A percentile compares a stretch with the other conserved stretches of the same genome.
Evolutionary conservation across 129 eudicot genomes (phyloP).

Genomic region (Gnaphalium uliginosum): DNA sequence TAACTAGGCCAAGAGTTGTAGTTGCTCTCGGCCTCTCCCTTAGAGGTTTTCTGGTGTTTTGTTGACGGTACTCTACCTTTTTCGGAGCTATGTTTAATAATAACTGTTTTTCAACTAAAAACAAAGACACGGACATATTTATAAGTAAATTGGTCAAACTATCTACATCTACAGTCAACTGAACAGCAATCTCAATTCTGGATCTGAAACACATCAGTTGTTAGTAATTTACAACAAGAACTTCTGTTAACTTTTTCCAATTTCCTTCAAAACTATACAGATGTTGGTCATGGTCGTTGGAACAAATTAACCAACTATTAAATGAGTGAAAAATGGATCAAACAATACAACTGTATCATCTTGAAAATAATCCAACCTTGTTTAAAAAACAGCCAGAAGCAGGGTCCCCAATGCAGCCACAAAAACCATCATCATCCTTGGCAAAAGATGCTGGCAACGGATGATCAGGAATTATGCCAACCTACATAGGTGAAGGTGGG

Average conservation of each 20-base stretch:
- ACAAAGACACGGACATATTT: too few relatives aligned
- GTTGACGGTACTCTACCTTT: too few relatives aligned
- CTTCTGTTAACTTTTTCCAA: neutral
- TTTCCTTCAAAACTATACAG: neutral
- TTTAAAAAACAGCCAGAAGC: slow-evolving; percentile 69
- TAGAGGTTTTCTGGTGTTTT: too few relatives aligned
- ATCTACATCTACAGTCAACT: neutral
- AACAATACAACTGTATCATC: slow-evolving; percentile 32
- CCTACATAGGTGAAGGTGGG: slow-evolving; percentile 35
- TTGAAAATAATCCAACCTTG: slow-evolving; percentile 63
- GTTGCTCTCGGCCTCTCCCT: too few relatives aligned
- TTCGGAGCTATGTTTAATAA: too few relatives aligned
- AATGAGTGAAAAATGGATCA: neutral
- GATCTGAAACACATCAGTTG: neutral
- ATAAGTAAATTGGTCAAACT: neutral
- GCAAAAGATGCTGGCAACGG: slow-evolving; percentile 90
- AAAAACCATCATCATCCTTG: slow-evolving; percentile 73
- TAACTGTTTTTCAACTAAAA: too few relatives aligned
- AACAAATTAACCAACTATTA: neutral
- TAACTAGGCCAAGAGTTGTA: too few relatives aligned
- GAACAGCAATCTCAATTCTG: neutral
- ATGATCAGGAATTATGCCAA: slow-evolving; percentile 91
- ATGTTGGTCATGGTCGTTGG: neutral
- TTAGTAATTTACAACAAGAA: neutral
- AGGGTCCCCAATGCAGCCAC: slow-evolving; percentile 86